Base-by-base conservation (phyloP, 2,329 filamentous ascomycete genomes). In the Parascedosporium putredinis region DNA sequence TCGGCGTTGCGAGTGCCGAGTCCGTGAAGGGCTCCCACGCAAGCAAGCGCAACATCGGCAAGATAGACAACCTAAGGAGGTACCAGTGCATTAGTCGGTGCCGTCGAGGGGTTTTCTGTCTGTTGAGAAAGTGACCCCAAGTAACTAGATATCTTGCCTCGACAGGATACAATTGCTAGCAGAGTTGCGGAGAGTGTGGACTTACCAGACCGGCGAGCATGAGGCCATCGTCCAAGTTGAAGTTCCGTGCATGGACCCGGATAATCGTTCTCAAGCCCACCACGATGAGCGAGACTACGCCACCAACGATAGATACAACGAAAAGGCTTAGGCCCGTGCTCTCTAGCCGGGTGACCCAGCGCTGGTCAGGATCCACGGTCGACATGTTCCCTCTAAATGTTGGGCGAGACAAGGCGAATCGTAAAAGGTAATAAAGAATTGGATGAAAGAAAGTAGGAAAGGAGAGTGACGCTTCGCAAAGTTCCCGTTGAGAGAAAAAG, bases 1-100 rank as follows among this genome's bases (percentile, higher is more conserved):
- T 55, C 45, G 10, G 42, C 54, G 22, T 60, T 54, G 8, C 50
- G 48, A 3, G 52, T 55, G 3, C 59, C 59, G 2, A 62, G 36
- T 3, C 59, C 59, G 8, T 54, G 47, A 31, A 55, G 47, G 43
- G 49, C 36, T 14, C 43, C 43, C 33, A 46, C 56, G 23, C 54
- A 51, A 4, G 53, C 55, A 5, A 58, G 33, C 2, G 45, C 52
- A 7, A 56, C 55, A 14, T 47, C 49, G n/a, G 46, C 47, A 5
- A 53, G 33, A 47, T 58, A 56, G 5, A 52, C 40, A 8, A 56
- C 9, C 55, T 57, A 40, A 23, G n/a, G 4, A 9, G 7, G 12
- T 34, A 16, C 18, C 14, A 49, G 31, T 47, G n/a, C n/a, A n/a
- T n/a, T n/a, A n/a, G n/a, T n/a, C n/a, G n/a, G n/a, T n/a, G n/a